phyloP scores from a whole-genome alignment of 257 asterid species.

The Thymus quinquecostatus region DNA sequence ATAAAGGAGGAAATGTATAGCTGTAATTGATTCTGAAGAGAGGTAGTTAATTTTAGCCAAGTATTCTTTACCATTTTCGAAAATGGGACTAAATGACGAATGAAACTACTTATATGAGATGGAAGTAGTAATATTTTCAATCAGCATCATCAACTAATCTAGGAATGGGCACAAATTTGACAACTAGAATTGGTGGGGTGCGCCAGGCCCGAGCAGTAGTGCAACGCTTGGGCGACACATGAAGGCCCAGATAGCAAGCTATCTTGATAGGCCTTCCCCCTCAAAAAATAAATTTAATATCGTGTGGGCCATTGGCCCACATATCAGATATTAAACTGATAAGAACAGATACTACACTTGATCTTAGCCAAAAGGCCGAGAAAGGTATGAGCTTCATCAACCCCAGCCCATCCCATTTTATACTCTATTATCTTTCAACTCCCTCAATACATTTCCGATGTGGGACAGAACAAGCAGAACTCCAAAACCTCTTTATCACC shows the following conservation, averaged over 20 bases:
- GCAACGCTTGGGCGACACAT: constrained; percentile 36
- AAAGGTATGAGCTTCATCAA: constrained; percentile 43
- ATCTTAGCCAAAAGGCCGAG: constrained; percentile 91
- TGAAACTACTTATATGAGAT: too few species aligned
- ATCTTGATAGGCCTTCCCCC: constrained; percentile 20
- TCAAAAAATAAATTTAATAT: constrained; percentile 29
- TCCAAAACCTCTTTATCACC: too few species aligned
- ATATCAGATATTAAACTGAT: constrained; percentile 52
- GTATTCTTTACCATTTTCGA: too few species aligned
- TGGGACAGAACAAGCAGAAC: constrained; percentile 21
- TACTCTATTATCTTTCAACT: not conserved
- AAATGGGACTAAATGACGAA: too few species aligned
- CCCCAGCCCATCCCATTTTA: not conserved
- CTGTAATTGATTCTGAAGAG: too few species aligned
- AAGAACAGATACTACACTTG: constrained; percentile 74
- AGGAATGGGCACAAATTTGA: too few species aligned
- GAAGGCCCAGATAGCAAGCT: constrained; percentile 39
- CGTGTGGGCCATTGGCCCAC: constrained; percentile 39
- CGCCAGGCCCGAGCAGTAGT: constrained; percentile 39
- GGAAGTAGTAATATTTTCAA: too few species aligned
- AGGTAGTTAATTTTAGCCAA: too few species aligned
- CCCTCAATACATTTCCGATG: not conserved
- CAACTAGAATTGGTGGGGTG: constrained; percentile 2
- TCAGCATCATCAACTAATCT: too few species aligned
- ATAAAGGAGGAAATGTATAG: too few species aligned